phyloP scores from a whole-genome alignment of 805 yeast genomes.

The Cyberlindnera euphorbiiphila region DNA sequence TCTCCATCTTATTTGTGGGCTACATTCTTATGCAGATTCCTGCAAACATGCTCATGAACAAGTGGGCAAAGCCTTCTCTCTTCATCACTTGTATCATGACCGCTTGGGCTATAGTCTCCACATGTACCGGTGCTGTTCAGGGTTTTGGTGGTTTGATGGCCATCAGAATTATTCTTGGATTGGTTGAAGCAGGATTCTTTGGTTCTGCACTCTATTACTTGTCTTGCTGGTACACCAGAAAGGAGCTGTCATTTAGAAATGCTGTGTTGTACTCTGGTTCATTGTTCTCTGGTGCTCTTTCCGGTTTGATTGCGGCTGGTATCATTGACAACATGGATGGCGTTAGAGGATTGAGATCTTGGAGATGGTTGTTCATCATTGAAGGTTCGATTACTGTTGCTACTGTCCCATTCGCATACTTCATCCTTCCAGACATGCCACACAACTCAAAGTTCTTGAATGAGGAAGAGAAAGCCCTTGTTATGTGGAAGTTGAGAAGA shows the following conservation, averaged over 20 bases:
- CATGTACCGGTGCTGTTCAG: conserved; percentile 33
- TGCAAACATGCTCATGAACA: conserved; percentile 39
- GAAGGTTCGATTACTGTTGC: conserved; percentile 52
- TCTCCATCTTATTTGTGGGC: conserved; percentile 49
- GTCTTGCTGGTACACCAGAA: conserved; percentile 48
- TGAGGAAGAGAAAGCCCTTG: conserved; percentile 40
- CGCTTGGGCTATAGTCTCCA: conserved; percentile 42
- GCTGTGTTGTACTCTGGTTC: conserved; percentile 55
- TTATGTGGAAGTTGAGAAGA: conserved; percentile 27
- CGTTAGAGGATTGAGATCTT: conserved; percentile 45
- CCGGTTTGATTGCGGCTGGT: conserved; percentile 52
- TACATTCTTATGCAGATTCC: conserved; percentile 51
- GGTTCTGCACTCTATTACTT: conserved; percentile 46
- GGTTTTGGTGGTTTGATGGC: conserved; percentile 30
- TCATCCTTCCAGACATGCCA: conserved; percentile 51
- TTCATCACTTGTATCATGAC: conserved; percentile 47
- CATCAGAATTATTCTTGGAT: conserved; percentile 38
- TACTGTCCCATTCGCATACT: conserved; percentile 44
- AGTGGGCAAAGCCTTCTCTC: conserved; percentile 45
- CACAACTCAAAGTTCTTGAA: conserved; percentile 43
- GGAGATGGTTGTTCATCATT: conserved; percentile 65
- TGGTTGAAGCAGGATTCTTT: conserved; percentile 47
- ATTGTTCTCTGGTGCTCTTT: conserved; percentile 49
- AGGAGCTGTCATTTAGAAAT: conserved; percentile 45
- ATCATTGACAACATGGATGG: conserved; percentile 41